Conservation (phyloP, 2,329 filamentous ascomycete species). For the Ceratocystis albifundus region DNA sequence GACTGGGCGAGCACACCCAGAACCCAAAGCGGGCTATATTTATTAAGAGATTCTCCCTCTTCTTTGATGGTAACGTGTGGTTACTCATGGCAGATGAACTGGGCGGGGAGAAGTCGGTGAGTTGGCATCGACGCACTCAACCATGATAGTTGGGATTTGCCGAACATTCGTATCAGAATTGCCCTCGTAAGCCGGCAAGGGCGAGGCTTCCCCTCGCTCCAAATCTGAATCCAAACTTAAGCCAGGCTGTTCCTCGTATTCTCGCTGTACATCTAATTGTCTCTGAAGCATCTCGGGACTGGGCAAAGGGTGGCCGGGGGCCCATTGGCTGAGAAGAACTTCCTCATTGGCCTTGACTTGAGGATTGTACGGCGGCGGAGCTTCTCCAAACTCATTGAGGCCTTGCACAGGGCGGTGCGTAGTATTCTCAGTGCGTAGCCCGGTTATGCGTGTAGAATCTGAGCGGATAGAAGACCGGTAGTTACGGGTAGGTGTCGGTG, state of each 20-base stretch:
- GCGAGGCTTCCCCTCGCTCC: not conserved
- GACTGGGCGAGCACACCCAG: not conserved
- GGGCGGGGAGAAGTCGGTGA: not conserved
- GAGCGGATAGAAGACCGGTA: not conserved
- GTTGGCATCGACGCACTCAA: not conserved
- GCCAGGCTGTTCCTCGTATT: conserved; percentile 7
- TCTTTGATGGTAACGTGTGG: not conserved
- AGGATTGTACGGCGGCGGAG: conserved; percentile 15
- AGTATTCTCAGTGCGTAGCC: not conserved
- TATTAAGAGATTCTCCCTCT: not conserved
- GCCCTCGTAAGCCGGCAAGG: not conserved
- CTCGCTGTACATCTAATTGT: conserved; percentile 24
- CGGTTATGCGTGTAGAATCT: not conserved
- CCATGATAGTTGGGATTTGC: conserved; percentile 5
- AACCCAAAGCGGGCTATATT: not conserved
- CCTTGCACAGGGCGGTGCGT: conserved; percentile 9
- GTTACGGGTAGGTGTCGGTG: not conserved
- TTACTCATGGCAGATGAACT: conserved; percentile 14
- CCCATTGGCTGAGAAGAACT: conserved; percentile 22
- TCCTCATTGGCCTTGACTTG: conserved; percentile 13
- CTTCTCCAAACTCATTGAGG: conserved; percentile 16
- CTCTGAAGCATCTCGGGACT: conserved; percentile 25
- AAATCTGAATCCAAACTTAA: not conserved
- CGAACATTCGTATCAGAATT: not conserved
- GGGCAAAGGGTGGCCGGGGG: conserved; percentile 15